Percentiles rank a stretch among this genome's conserved stretches.
Conservation (phyloP, 2,329 filamentous ascomycete genomes). For the Celoporthe dispersa region DNA sequence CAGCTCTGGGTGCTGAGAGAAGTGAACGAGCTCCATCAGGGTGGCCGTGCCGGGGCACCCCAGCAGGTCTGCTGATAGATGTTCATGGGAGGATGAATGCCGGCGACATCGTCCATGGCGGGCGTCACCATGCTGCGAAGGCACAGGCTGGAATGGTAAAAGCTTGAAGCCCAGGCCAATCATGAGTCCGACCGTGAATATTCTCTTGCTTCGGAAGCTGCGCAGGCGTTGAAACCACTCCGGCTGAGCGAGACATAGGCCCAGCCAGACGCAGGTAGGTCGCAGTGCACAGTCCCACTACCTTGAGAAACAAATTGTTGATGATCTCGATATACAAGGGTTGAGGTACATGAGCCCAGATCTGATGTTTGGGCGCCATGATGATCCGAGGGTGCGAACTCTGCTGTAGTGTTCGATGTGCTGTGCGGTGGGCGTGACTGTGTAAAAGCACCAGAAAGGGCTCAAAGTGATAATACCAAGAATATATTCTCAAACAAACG, state of each 20-base stretch:
- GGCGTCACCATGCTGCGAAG: conserved; percentile 31
- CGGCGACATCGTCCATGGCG: conserved; percentile 32
- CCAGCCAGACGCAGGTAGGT: neutral
- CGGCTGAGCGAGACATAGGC: neutral
- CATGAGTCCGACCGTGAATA: conserved; percentile 31
- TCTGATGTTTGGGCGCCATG: neutral
- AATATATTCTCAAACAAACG: neutral
- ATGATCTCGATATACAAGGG: neutral
- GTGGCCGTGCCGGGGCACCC: conserved; percentile 33
- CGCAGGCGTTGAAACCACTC: conserved; percentile 7
- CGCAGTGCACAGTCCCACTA: neutral
- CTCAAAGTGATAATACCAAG: neutral
- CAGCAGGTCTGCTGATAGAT: conserved; percentile 33
- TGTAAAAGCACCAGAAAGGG: neutral
- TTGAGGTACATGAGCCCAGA: neutral
- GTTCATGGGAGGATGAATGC: conserved; percentile 31
- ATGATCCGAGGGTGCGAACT: too few species aligned
- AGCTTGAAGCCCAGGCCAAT: conserved; percentile 32
- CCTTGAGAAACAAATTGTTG: neutral
- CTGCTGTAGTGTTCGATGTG: neutral
- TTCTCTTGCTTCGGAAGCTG: conserved; percentile 28
- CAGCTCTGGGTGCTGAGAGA: conserved; percentile 31
- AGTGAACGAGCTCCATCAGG: conserved; percentile 32
- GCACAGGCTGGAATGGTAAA: conserved; percentile 29
- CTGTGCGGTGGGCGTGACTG: neutral